Evolutionary conservation across 306 rosid genomes (phyloP).

Genomic region (Cercis canadensis): DNA sequence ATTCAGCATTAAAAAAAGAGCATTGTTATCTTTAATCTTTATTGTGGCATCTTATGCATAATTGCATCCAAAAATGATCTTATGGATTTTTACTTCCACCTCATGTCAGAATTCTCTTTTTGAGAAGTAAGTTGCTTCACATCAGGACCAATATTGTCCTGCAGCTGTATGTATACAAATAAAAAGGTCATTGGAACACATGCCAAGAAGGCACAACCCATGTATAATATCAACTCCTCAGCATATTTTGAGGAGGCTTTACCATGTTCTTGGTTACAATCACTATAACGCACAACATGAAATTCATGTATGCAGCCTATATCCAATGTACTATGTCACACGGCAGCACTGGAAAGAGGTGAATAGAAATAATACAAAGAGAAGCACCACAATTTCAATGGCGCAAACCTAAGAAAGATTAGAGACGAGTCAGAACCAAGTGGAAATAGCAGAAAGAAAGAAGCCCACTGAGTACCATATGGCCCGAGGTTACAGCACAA

Average conservation of each 20-base stretch:
- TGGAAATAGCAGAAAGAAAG: neutral
- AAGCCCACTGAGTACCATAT: neutral
- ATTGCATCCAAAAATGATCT: too few relatives aligned
- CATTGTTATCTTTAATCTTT: neutral
- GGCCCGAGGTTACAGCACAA: neutral
- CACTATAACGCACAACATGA: neutral
- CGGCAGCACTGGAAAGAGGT: neutral
- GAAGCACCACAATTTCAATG: neutral
- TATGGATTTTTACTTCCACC: too few relatives aligned
- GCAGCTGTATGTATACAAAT: neutral
- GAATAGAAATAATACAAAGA: neutral
- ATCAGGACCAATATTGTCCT: constrained; percentile 10
- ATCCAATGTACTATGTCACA: constrained; percentile 1
- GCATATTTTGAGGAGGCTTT: neutral
- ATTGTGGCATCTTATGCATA: too few relatives aligned
- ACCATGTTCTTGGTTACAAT: neutral
- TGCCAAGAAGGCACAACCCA: constrained; percentile 18
- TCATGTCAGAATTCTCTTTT: neutral
- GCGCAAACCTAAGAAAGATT: neutral
- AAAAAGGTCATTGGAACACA: neutral
- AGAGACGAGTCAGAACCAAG: neutral
- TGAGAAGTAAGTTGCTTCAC: constrained; percentile 3
- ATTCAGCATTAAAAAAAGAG: neutral
- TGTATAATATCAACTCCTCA: constrained; percentile 16
- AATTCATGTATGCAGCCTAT: neutral